Evolutionary conservation across 352 stramenopile species (phyloP).

Genomic region (Plasmopara viticola): DNA sequence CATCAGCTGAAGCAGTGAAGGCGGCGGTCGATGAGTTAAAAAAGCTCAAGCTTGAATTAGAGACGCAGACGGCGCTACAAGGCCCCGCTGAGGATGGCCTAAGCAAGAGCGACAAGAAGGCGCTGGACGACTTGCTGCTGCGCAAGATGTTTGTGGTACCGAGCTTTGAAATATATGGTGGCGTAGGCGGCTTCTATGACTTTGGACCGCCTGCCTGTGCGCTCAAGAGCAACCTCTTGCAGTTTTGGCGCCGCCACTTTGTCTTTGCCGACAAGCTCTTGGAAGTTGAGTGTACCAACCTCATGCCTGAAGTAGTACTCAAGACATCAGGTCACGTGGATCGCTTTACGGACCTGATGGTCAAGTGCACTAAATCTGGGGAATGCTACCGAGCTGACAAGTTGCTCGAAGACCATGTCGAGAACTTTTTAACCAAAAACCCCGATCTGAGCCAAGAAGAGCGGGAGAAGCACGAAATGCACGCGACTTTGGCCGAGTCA

Average conservation of each 20-base stretch:
- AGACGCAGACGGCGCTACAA: conserved; percentile 71
- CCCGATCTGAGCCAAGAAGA: conserved; percentile 68
- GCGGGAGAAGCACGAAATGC: conserved; percentile 89
- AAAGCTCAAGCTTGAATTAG: conserved; percentile 88
- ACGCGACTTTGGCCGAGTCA: conserved; percentile 95
- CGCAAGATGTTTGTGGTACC: conserved; percentile 99
- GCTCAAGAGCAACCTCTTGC: conserved; percentile 95
- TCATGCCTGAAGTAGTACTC: conserved; percentile 96
- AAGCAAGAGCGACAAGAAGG: conserved; percentile 80
- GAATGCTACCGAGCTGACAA: conserved; percentile 99
- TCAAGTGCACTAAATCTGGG: conserved; percentile 95
- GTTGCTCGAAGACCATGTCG: conserved; percentile 98
- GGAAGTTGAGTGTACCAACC: conserved; percentile 98
- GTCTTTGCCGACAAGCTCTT: conserved; percentile 98
- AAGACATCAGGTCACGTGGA: conserved; percentile 99
- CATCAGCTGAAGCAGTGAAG: conserved; percentile 80
- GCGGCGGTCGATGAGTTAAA: conserved; percentile 91
- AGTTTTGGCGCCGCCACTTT: conserved; percentile 97
- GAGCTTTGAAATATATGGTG: conserved; percentile 99
- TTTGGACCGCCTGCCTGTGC: conserved; percentile 94
- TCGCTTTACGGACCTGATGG: conserved; percentile 99
- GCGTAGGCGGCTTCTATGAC: conserved; percentile 98
- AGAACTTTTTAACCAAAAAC: conserved; percentile 93
- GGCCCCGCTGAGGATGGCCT: conserved; percentile 54
- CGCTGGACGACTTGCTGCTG: conserved; percentile 96